Evolutionary conservation across 257 asterid species (phyloP).

Genomic region (Striga asiatica): DNA sequence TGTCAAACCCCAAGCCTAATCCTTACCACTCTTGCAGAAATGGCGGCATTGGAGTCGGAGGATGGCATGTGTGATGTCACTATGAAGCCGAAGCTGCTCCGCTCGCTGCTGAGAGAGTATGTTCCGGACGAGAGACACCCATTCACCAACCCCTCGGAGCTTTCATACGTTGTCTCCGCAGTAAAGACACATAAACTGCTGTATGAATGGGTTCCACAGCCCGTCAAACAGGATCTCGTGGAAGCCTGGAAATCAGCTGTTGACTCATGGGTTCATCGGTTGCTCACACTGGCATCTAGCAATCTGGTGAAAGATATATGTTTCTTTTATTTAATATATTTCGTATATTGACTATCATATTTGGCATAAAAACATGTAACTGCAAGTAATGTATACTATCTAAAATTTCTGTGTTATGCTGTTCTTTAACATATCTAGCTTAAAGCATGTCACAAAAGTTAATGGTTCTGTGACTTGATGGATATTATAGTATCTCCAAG

Average conservation of each 20-base stretch:
- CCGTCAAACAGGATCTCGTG: constrained; percentile 24
- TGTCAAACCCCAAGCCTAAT: constrained; percentile 25
- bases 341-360: neutral
- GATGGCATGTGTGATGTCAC: constrained; percentile 38
- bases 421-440: neutral
- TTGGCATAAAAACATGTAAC: neutral
- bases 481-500: neutral
- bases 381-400: neutral
- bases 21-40: constrained; percentile 8
- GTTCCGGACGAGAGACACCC: constrained; percentile 70
- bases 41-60: constrained; percentile 43
- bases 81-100: constrained; percentile 55
- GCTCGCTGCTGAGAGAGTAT: constrained; percentile 47
- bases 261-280: constrained; percentile 72
- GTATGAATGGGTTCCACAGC: constrained; percentile 31
- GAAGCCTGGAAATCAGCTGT: constrained; percentile 62
- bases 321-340: neutral
- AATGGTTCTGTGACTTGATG: neutral
- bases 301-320: constrained; percentile 29
- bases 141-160: constrained; percentile 47
- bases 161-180: constrained; percentile 45
- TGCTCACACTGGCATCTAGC: constrained; percentile 43
- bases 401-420: neutral
- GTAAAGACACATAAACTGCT: constrained; percentile 49
- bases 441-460: neutral